These are phyloP conservation scores for Thielaviopsis euricoi DNA, from an alignment of 2,329 filamentous ascomycete species.

Conservation along the genomic window DNA sequence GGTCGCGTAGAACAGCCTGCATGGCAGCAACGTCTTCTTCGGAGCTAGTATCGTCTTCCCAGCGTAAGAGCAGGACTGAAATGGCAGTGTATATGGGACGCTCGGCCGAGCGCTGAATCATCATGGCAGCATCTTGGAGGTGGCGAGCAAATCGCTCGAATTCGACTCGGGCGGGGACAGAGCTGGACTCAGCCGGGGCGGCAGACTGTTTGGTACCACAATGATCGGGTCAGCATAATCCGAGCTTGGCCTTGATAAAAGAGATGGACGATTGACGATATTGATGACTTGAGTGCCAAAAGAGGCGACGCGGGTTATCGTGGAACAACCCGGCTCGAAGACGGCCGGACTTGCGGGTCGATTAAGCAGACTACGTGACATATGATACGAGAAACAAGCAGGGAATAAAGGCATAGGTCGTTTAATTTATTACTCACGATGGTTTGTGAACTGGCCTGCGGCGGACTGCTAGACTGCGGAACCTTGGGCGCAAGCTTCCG, in stretches of 20 bases:
- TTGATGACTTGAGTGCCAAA: not conserved
- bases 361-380: not conserved
- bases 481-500: conserved; percentile 28
- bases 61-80: conserved; percentile 43
- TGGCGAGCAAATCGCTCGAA: conserved; percentile 52
- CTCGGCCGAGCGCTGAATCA: conserved; percentile 47
- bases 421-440: conserved; percentile 8
- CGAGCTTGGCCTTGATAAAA: not conserved
- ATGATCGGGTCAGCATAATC: not conserved
- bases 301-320: not conserved
- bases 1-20: conserved; percentile 40
- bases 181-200: conserved; percentile 5
- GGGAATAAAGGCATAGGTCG: not conserved
- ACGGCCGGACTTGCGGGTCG: not conserved
- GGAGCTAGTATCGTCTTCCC: conserved; percentile 41
- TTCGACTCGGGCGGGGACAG: conserved; percentile 29
- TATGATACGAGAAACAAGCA: not conserved
- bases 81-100: conserved; percentile 39
- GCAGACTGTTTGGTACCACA: not conserved
- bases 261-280: not conserved
- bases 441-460: conserved; percentile 6
- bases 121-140: conserved; percentile 51
- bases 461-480: conserved; percentile 7
- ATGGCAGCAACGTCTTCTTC: conserved; percentile 37
- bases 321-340: not conserved